Conservation (phyloP, 1,139 yeast genomes). For the Suhomyces kunorum region DNA sequence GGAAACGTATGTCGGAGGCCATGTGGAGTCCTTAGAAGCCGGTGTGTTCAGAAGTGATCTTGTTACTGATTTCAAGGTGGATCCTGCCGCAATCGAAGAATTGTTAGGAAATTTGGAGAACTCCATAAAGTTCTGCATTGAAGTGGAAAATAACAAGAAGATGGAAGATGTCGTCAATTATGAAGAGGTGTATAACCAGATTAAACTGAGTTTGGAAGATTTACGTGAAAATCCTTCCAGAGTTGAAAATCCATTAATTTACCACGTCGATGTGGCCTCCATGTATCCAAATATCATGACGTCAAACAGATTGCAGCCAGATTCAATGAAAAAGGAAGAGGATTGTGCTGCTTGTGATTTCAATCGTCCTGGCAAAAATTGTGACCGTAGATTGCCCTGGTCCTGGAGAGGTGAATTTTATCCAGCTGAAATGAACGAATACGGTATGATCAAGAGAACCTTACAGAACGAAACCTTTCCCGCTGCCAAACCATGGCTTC, state of each 20-base stretch:
- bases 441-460: conserved; percentile 84
- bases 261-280: conserved; percentile 98
- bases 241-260: conserved; percentile 79
- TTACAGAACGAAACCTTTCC: conserved; percentile 80
- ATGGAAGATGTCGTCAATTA: conserved; percentile 77
- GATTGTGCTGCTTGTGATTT: conserved; percentile 98
- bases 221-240: conserved; percentile 65
- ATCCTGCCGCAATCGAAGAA: conserved; percentile 81
- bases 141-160: conserved; percentile 74
- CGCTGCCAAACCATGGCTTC: conserved; percentile 54
- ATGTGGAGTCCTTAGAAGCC: conserved; percentile 95
- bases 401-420: conserved; percentile 97
- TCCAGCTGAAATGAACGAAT: conserved; percentile 91
- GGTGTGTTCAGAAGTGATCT: conserved; percentile 96
- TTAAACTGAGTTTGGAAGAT: conserved; percentile 55
- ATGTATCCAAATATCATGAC: conserved; percentile 99
- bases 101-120: conserved; percentile 69
- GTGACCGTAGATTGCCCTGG: conserved; percentile 94
- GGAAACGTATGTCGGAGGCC: conserved; percentile 99
- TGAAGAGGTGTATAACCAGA: conserved; percentile 66
- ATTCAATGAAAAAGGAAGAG: conserved; percentile 92
- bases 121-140: conserved; percentile 80
- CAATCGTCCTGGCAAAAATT: conserved; percentile 89
- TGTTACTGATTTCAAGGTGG: conserved; percentile 71
- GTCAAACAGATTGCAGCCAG: conserved; percentile 95